Evolutionary conservation across 163 green algal species (phyloP).

Genomic region (Volvox carteri): DNA sequence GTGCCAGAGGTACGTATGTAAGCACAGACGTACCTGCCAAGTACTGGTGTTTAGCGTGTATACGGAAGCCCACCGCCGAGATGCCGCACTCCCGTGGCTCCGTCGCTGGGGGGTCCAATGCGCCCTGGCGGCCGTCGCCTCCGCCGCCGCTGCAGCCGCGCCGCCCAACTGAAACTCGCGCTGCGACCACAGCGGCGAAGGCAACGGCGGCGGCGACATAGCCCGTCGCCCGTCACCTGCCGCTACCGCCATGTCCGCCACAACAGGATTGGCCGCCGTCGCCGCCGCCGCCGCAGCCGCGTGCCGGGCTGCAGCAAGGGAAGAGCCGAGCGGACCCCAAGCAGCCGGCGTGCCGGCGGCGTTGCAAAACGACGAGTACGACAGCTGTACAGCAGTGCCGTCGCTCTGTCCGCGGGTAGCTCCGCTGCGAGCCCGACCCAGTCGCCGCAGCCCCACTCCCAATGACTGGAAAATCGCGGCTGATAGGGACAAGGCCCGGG

Average conservation of each 20-base stretch:
- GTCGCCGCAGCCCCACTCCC: background rate
- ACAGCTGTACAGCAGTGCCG: background rate
- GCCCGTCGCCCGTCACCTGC: background rate
- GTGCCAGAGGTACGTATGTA: background rate
- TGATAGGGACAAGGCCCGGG: no score
- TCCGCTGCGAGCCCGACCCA: background rate
- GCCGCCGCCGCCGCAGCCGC: background rate
- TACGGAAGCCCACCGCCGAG: constrained; percentile 1
- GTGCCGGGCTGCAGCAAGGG: background rate
- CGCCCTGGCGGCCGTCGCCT: background rate
- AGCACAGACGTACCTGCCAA: background rate
- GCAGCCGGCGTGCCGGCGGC: background rate
- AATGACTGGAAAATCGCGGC: background rate
- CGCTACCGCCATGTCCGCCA: background rate
- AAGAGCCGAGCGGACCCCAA: background rate
- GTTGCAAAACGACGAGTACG: background rate
- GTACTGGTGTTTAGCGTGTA: constrained; percentile 14
- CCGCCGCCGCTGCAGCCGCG: background rate
- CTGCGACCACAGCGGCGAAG: background rate
- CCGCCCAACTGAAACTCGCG: background rate
- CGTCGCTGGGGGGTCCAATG: background rate
- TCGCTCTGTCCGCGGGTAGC: background rate
- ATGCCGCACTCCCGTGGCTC: background rate
- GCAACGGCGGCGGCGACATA: no score
- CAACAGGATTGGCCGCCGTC: background rate